Base-by-base conservation (phyloP, 2,329 filamentous ascomycete genomes). In the Aureobasidium sp. region DNA sequence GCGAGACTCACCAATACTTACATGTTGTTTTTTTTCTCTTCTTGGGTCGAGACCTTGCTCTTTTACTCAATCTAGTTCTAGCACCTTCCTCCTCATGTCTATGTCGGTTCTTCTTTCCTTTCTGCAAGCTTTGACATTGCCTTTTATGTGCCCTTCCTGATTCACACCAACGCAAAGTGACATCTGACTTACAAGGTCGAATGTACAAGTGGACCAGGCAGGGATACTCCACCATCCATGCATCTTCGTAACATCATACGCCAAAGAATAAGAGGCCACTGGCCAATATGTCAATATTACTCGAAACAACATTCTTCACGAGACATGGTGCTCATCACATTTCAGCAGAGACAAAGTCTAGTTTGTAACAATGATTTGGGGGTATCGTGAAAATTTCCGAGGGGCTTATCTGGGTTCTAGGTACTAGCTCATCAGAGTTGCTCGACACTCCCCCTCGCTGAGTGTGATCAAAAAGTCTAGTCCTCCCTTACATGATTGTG, bases 401-500 rank as follows among this genome's bases (percentile, higher is more conserved):
- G 22, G 31, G 31, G 49, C n/a, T 36, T 36, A 15, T 42, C 20
- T 55, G 51, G 51, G 51, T 12, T 55, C 37, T 55, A 55, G 51
- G 51, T 42, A 55, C 51, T 55, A 55, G 51, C 37, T 55, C 34
- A 39, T 37, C 49, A 52, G n/a, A 39, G 49, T 37, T 55, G 51
- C 37, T 20, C 17, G 37, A 55, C 37, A 41, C 51, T 27, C 17
- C 37, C n/a, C 37, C 36, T 41, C 36, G 37, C 15, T 15, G 37
- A 17, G 22, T 41, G 22, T 15, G 25, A 20, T 15, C 34, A 29
- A 53, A 39, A 57, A 57, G 55, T 59, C 55, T 59, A 59, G 55
- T 59, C 53, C 47, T 49, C 47, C 53, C 53, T 63, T 63, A 63
- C 61, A 63, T 57, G 61, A 63, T 52, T 25, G 61, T 63, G 61